Evolutionary conservation across 306 rosid species (phyloP).

Genomic region (Cicer pinnatifidum): DNA sequence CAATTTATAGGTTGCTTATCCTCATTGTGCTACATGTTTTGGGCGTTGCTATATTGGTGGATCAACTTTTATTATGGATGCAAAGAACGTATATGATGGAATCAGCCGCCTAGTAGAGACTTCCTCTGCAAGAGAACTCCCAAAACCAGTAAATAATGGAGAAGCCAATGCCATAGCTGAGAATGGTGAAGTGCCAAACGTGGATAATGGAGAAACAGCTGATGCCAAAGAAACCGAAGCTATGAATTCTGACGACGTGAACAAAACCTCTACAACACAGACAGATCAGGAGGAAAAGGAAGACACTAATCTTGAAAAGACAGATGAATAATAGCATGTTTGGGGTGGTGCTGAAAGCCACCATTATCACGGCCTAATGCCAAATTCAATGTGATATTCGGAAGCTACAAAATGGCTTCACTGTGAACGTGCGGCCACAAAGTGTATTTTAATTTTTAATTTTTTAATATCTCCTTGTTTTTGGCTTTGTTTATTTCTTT

Average conservation of each 20-base stretch:
- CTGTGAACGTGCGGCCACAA: not conserved
- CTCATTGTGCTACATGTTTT: slow-evolving; percentile 87
- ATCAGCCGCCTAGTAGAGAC: slow-evolving; percentile 68
- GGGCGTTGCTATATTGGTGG: slow-evolving; percentile 97
- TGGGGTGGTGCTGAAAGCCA: no score
- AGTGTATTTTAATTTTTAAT: not conserved
- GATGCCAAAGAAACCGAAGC: slow-evolving; percentile 52
- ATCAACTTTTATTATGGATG: slow-evolving; percentile 68
- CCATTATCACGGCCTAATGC: no score
- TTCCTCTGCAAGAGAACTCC: slow-evolving; percentile 73
- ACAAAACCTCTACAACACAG: slow-evolving; percentile 46
- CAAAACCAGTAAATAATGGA: slow-evolving; percentile 59
- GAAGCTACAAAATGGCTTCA: no score
- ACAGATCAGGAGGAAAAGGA: slow-evolving; percentile 49
- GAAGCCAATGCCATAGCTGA: slow-evolving; percentile 55
- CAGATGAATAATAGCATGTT: slow-evolving; percentile 7
- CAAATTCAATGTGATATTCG: no score
- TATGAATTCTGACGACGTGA: slow-evolving; percentile 47
- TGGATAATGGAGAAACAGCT: slow-evolving; percentile 66
- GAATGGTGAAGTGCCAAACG: slow-evolving; percentile 61
- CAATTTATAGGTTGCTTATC: slow-evolving; percentile 71
- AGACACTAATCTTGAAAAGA: slow-evolving; percentile 49
- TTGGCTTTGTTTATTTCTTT: slow-evolving; percentile 24
- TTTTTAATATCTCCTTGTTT: not conserved
- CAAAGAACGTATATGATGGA: slow-evolving; percentile 72